These are phyloP conservation scores for Arthrobotrys sinensis DNA, from an alignment of 2,329 filamentous ascomycete genomes.

Conservation along the genomic window DNA sequence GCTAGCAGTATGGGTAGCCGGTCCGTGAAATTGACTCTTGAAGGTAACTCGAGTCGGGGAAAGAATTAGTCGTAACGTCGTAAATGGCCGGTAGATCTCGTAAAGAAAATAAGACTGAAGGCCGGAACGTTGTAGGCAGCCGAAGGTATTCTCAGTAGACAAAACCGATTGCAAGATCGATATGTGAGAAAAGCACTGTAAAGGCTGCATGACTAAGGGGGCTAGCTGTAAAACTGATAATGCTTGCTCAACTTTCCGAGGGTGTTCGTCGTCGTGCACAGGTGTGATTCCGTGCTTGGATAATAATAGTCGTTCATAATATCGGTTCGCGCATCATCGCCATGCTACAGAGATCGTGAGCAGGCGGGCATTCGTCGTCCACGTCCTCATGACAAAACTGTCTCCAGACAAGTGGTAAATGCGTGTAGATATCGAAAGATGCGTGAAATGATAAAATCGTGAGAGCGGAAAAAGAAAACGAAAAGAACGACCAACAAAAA, in stretches of 20 bases:
- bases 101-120: no score
- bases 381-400: not conserved
- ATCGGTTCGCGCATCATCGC: not conserved
- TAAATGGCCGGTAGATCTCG: no score
- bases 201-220: no score
- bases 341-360: not conserved
- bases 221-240: not conserved
- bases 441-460: not conserved
- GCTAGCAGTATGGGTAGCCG: no score
- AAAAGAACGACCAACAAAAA: not conserved
- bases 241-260: not conserved
- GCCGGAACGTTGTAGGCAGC: no score
- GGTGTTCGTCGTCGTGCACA: not conserved
- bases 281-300: not conserved
- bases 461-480: not conserved
- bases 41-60: no score
- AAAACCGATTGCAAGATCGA: no score
- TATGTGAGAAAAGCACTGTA: not conserved
- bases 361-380: not conserved
- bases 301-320: slow-evolving; percentile 5
- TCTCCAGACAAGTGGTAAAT: not conserved
- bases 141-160: no score
- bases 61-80: no score
- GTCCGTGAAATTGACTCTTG: no score
- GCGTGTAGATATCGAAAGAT: not conserved